phyloP scores from a whole-genome alignment of 495 filamentous ascomycete genomes.

The Jackrogersella minutella region DNA sequence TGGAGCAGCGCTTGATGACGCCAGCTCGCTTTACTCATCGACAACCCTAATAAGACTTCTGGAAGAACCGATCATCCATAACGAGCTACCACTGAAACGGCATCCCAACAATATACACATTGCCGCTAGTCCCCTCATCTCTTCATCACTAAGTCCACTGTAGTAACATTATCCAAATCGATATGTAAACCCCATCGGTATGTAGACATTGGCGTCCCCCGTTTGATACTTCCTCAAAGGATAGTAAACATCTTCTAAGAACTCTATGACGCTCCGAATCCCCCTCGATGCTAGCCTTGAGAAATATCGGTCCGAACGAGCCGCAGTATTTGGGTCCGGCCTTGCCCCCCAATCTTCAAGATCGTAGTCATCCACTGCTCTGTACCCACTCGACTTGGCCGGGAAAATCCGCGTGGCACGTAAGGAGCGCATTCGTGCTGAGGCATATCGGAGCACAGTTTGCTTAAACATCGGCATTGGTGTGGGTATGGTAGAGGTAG shows the following conservation, averaged over 20 bases:
- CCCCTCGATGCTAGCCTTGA: slow-evolving; percentile 1
- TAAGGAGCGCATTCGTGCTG: slow-evolving; percentile 1
- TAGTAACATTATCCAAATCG: slow-evolving; percentile 6
- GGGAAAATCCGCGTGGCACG: slow-evolving; percentile 1
- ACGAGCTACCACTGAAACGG: too few species aligned
- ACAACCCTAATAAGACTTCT: neutral
- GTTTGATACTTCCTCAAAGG: neutral
- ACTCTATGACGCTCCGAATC: neutral
- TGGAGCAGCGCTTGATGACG: neutral
- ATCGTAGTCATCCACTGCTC: slow-evolving; percentile 7
- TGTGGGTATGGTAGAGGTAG: neutral
- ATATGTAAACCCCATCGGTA: slow-evolving; percentile 6
- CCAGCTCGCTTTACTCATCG: neutral
- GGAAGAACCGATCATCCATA: too few species aligned
- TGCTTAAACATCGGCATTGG: slow-evolving; percentile 15
- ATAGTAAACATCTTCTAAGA: neutral
- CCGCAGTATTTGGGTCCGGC: neutral
- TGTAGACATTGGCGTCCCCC: neutral
- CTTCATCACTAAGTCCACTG: neutral
- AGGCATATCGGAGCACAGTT: slow-evolving; percentile 7
- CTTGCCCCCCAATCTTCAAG: slow-evolving; percentile 1
- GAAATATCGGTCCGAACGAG: neutral
- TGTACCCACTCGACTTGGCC: slow-evolving; percentile 4
- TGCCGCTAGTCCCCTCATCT: neutral
- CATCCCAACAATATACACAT: neutral